Conservation (phyloP, 768 basidiomycete species). For the Lentinula boryana region DNA sequence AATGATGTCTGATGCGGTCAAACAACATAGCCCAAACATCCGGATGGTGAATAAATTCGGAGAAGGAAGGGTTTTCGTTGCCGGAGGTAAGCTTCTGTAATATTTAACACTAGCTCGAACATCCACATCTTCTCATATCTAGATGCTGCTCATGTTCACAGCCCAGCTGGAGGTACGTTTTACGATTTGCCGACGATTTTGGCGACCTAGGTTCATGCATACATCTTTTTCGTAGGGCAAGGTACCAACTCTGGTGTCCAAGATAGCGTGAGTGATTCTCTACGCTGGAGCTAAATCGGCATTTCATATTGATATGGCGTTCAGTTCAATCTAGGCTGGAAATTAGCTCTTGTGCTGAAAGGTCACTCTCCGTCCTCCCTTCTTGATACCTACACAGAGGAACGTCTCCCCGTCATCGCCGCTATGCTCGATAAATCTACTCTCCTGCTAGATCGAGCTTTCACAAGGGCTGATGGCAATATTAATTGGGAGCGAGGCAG, state of each 20-base stretch:
- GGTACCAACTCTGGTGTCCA: conserved; percentile 29
- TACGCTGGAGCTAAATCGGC: neutral
- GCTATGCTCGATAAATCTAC: conserved; percentile 20
- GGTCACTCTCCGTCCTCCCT: conserved; percentile 12
- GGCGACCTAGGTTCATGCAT: neutral
- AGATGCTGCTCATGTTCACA: conserved; percentile 41
- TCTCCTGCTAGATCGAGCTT: conserved; percentile 10
- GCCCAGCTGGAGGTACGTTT: conserved; percentile 22
- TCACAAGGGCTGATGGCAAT: neutral
- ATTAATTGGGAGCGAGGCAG: conserved; percentile 16
- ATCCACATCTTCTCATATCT: neutral
- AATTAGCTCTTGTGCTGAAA: conserved; percentile 20
- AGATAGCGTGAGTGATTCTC: conserved; percentile 18
- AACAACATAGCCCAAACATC: conserved; percentile 30
- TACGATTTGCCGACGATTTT: neutral
- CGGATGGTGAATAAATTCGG: conserved; percentile 37
- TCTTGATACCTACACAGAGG: conserved; percentile 19
- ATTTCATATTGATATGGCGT: neutral
- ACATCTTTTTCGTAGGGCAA: conserved; percentile 5
- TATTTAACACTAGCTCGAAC: no score
- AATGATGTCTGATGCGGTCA: neutral
- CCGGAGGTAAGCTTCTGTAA: conserved; percentile 30
- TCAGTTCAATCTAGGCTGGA: conserved; percentile 24
- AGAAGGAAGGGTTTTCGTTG: conserved; percentile 34
- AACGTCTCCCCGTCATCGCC: conserved; percentile 23